Conservation (phyloP, 345 rosid species). For the Salix viminalis region DNA sequence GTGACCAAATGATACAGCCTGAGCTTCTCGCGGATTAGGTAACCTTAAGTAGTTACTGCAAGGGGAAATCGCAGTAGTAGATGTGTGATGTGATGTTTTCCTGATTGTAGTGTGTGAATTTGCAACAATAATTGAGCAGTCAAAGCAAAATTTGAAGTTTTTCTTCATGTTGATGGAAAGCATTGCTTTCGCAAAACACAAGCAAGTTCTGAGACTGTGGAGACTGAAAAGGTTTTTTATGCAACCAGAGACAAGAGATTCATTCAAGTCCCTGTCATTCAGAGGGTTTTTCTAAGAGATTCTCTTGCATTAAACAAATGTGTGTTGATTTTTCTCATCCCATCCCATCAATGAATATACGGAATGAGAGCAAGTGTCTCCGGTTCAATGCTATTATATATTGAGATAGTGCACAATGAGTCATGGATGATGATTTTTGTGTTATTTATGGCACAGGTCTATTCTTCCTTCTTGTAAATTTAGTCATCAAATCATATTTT, state of each 20-base stretch:
- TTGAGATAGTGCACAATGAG: not conserved
- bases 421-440: not conserved
- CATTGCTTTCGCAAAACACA: not conserved
- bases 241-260: not conserved
- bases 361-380: not conserved
- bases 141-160: not conserved
- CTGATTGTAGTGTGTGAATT: not conserved
- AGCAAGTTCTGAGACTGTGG: not conserved
- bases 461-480: not conserved
- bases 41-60: not conserved
- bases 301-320: not conserved
- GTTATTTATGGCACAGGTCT: not conserved
- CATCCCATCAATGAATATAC: not conserved
- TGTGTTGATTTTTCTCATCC: not conserved
- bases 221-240: not conserved
- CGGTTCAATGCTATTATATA: not conserved
- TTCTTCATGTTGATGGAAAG: not conserved
- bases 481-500: slow-evolving; percentile 6
- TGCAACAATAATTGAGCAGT: slow-evolving; percentile 1
- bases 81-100: not conserved
- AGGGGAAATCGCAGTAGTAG: not conserved
- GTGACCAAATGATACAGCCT: not conserved
- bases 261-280: not conserved
- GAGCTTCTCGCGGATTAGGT: not conserved
- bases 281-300: not conserved